Evolutionary conservation across 345 rosid species (phyloP).

Genomic region (Mangifera indica): DNA sequence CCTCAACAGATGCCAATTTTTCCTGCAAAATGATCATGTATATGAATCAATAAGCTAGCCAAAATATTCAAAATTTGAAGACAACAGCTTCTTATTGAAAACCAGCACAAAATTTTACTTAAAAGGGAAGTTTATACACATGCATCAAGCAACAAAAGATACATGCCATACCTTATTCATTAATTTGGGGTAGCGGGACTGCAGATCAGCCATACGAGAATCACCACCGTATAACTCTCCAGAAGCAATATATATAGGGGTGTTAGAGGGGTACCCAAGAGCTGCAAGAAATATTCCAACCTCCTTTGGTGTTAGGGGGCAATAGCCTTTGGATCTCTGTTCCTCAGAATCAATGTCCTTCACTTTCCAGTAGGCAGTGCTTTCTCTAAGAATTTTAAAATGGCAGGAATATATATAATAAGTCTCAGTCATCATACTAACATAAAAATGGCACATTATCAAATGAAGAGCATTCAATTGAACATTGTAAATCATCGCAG

Average conservation of each 20-base stretch:
- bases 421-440: neutral
- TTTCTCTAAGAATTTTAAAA: slow-evolving; percentile 44
- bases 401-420: neutral
- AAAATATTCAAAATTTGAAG: neutral
- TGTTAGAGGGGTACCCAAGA: slow-evolving; percentile 72
- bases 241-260: slow-evolving; percentile 86
- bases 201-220: slow-evolving; percentile 59
- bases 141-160: neutral
- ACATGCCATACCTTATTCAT: slow-evolving; percentile 63
- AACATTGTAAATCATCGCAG: neutral
- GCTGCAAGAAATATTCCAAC: slow-evolving; percentile 74
- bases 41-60: slow-evolving; percentile 10
- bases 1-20: slow-evolving; percentile 64
- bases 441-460: neutral
- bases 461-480: neutral
- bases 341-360: slow-evolving; percentile 75
- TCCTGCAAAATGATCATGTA: slow-evolving; percentile 50
- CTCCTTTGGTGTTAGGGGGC: slow-evolving; percentile 90
- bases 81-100: neutral
- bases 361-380: slow-evolving; percentile 78
- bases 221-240: slow-evolving; percentile 93
- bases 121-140: no score
- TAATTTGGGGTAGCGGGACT: slow-evolving; percentile 62
- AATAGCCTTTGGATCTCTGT: slow-evolving; percentile 78
- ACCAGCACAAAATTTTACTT: neutral